Conservation (phyloP, 805 yeast species). For the Candida coquimbonensis region DNA sequence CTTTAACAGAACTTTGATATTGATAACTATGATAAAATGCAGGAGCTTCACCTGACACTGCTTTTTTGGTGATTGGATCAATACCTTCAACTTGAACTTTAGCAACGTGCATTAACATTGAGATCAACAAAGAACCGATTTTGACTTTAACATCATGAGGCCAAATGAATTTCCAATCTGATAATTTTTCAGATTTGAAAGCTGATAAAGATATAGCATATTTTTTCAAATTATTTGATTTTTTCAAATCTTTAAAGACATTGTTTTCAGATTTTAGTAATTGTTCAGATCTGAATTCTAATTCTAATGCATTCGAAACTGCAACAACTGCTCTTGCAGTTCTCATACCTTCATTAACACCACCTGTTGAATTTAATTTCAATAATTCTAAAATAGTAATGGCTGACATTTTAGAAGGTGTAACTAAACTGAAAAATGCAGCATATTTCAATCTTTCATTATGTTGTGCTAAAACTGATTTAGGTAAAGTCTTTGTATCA, state of each 20-base stretch:
- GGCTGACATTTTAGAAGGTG: constrained; percentile 76
- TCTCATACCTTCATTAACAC: constrained; percentile 72
- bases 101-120: constrained; percentile 75
- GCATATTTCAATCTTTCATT: constrained; percentile 52
- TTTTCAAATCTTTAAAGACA: constrained; percentile 43
- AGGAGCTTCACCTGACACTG: constrained; percentile 70
- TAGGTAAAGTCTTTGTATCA: constrained; percentile 10
- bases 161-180: constrained; percentile 41
- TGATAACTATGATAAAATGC: constrained; percentile 89
- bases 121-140: constrained; percentile 73
- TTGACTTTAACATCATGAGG: constrained; percentile 54
- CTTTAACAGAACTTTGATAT: constrained; percentile 65
- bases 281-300: constrained; percentile 72
- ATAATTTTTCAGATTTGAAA: constrained; percentile 30
- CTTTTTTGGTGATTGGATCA: constrained; percentile 71
- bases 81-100: constrained; percentile 70
- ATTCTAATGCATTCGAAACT: constrained; percentile 79
- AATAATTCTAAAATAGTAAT: constrained; percentile 78
- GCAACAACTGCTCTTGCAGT: constrained; percentile 75
- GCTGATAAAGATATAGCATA: constrained; percentile 21
- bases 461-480: constrained; percentile 24
- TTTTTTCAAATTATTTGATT: constrained; percentile 25
- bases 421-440: constrained; percentile 66
- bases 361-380: constrained; percentile 68
- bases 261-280: constrained; percentile 51